Conservation (phyloP, 768 basidiomycete genomes). For the Mrakia gelida region DNA sequence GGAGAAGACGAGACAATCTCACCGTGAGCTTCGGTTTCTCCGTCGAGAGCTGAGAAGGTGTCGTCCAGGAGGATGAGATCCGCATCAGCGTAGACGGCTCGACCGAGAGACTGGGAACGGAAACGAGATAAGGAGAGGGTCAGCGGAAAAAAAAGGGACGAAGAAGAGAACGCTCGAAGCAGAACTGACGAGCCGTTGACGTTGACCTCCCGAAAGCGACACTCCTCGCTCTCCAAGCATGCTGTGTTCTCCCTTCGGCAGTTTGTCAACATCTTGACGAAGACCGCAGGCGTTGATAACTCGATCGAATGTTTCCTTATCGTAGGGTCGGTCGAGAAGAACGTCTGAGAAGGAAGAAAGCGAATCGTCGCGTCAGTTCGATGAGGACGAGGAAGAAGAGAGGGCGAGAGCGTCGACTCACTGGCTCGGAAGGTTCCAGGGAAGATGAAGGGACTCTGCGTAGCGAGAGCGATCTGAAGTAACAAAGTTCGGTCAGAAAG, state of each 20-base stretch:
- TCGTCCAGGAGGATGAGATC: conserved; percentile 36
- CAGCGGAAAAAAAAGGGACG: too few relatives aligned
- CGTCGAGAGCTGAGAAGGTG: conserved; percentile 37
- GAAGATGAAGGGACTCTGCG: conserved; percentile 26
- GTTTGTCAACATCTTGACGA: background rate
- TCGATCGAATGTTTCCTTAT: background rate
- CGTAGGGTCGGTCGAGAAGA: background rate
- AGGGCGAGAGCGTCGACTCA: background rate
- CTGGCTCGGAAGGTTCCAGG: conserved; percentile 14
- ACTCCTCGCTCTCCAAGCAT: conserved; percentile 20
- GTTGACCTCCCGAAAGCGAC: conserved; percentile 15
- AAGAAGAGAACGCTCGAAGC: background rate
- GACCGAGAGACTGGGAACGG: conserved; percentile 30
- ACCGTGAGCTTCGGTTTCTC: conserved; percentile 34
- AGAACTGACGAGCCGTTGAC: conserved; percentile 19
- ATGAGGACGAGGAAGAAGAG: background rate
- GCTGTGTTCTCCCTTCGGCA: conserved; percentile 9
- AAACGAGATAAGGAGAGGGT: too few relatives aligned
- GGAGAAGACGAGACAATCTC: background rate
- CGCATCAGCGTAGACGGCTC: conserved; percentile 35
- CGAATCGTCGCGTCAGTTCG: background rate
- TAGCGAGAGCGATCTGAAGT: conserved; percentile 13
- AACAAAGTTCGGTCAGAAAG: too few relatives aligned
- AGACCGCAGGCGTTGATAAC: conserved; percentile 3
- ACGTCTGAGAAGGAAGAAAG: background rate